Evolutionary conservation across 768 basidiomycete genomes (phyloP).

Genomic region (Calocera cornea): DNA sequence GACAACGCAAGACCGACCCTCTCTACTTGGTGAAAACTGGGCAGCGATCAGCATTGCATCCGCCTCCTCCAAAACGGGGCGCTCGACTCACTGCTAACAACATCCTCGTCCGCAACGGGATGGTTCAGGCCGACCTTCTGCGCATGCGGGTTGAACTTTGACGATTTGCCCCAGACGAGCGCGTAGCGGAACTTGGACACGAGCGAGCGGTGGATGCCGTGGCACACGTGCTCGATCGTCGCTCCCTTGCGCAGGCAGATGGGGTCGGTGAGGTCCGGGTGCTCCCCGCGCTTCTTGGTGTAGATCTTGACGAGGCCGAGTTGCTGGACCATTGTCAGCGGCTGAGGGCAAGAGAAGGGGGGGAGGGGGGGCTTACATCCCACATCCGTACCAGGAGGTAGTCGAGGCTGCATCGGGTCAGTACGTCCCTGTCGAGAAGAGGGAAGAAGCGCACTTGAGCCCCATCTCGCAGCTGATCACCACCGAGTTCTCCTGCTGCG

Average conservation of each 20-base stretch:
- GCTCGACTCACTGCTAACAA: constrained; percentile 61
- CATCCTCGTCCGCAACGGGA: constrained; percentile 75
- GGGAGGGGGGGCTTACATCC: constrained; percentile 19
- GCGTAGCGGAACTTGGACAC: constrained; percentile 87
- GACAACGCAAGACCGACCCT: neutral
- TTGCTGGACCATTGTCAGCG: constrained; percentile 28
- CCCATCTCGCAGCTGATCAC: constrained; percentile 95
- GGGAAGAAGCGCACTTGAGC: constrained; percentile 48
- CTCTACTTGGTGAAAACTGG: constrained; percentile 8
- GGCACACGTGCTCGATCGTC: constrained; percentile 88
- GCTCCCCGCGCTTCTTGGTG: constrained; percentile 92
- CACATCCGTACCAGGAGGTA: constrained; percentile 33
- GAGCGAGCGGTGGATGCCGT: constrained; percentile 81
- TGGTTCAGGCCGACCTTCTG: constrained; percentile 64
- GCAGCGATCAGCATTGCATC: neutral
- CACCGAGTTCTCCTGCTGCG: constrained; percentile 68
- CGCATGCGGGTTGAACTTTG: constrained; percentile 84
- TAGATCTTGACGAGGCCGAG: constrained; percentile 81
- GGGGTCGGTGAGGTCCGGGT: constrained; percentile 83
- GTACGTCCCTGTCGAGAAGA: neutral
- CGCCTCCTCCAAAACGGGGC: too few species aligned
- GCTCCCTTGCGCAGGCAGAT: constrained; percentile 69
- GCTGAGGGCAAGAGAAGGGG: neutral
- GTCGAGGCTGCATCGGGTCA: constrained; percentile 21
- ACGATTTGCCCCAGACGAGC: constrained; percentile 91